These are phyloP conservation scores for Bryoerythrophyllum caledonicum DNA, from an alignment of 225 moss, liverwort and hornwort genomes.

Conservation along the genomic window DNA sequence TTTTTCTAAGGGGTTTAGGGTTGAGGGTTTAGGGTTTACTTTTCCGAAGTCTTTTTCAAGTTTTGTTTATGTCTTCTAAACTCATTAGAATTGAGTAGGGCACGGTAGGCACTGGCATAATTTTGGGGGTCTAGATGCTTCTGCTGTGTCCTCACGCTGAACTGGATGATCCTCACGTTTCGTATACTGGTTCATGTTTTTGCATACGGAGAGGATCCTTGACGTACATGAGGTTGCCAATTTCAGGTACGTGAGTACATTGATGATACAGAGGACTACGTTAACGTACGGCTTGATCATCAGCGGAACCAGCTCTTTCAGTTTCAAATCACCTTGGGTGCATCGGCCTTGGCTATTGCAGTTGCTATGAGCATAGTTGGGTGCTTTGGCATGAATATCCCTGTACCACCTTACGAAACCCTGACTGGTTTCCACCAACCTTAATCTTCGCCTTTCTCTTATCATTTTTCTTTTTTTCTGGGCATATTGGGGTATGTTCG, in stretches of 20 bases:
- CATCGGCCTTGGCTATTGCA: constrained; percentile 54
- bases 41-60: too few species aligned
- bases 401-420: constrained; percentile 27
- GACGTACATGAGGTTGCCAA: too few species aligned
- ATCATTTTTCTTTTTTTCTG: constrained; percentile 36
- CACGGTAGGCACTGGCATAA: too few species aligned
- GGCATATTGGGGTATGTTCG: constrained; percentile 61
- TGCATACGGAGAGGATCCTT: too few species aligned
- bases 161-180: too few species aligned
- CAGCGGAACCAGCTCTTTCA: constrained; percentile 89
- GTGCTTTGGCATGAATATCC: constrained; percentile 71
- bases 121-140: too few species aligned
- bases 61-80: too few species aligned
- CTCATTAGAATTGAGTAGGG: too few species aligned
- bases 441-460: constrained; percentile 3
- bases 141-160: too few species aligned
- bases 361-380: constrained; percentile 48
- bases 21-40: too few species aligned
- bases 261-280: constrained; percentile 85
- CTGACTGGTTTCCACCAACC: constrained; percentile 42
- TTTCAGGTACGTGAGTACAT: constrained; percentile 81
- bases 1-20: too few species aligned
- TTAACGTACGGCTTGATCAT: constrained; percentile 90
- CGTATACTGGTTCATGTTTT: too few species aligned
- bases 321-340: constrained; percentile 82